phyloP scores from a whole-genome alignment of 202 grass and related monocot genomes.

The Carex sylvatica region DNA sequence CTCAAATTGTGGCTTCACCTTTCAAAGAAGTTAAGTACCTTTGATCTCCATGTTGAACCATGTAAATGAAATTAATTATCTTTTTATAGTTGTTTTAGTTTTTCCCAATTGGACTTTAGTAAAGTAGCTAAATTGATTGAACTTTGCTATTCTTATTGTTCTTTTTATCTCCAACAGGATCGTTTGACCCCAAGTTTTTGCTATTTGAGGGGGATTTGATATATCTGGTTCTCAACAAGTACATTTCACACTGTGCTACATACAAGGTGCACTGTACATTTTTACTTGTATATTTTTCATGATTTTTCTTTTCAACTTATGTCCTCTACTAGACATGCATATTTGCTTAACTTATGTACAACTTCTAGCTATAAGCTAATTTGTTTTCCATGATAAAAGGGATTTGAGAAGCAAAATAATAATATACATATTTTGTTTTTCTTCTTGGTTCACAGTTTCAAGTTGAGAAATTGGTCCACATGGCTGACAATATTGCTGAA shows the following conservation, averaged over 20 bases:
- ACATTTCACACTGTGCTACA: conserved; percentile 46
- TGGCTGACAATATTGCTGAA: conserved; percentile 49
- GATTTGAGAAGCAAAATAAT: neutral
- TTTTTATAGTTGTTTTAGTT: neutral
- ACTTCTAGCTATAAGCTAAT: neutral
- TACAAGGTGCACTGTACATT: conserved; percentile 40
- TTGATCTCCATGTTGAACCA: neutral
- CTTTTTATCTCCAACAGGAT: neutral
- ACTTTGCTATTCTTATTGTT: neutral
- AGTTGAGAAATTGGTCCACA: conserved; percentile 48
- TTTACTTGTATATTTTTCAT: conserved; percentile 9
- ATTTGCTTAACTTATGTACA: too few relatives aligned
- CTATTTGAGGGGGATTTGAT: conserved; percentile 43
- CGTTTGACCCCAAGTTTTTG: conserved; percentile 46
- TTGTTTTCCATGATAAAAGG: conserved; percentile 1
- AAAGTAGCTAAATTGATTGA: neutral
- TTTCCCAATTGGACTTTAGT: neutral
- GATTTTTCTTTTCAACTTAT: neutral
- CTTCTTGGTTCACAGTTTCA: conserved; percentile 41
- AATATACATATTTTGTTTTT: neutral
- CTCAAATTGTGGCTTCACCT: conserved; percentile 36
- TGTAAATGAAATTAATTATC: neutral
- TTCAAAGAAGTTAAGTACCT: neutral
- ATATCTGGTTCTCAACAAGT: conserved; percentile 51
- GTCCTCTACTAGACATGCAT: too few relatives aligned